A percentile compares a stretch with the other conserved stretches of the same genome.
phyloP scores from a whole-genome alignment of 768 basidiomycete species.

The Pholiota molesta region DNA sequence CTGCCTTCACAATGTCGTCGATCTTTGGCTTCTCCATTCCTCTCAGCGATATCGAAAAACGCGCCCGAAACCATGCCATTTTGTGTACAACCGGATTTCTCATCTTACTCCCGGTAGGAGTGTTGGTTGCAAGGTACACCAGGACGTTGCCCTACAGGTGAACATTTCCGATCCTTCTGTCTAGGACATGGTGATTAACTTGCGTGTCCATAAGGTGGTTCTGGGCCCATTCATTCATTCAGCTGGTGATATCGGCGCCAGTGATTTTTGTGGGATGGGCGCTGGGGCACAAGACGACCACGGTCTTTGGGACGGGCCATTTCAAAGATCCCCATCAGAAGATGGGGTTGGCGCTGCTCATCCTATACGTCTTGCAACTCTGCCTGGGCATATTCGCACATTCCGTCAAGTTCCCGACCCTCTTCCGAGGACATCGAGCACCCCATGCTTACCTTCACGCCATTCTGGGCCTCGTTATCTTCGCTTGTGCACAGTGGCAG shows the following conservation, averaged over 20 bases:
- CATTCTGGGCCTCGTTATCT: conserved; percentile 53
- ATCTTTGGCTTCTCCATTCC: conserved; percentile 8
- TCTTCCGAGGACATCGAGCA: conserved; percentile 43
- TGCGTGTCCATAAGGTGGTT: conserved; percentile 44
- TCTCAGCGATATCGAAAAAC: conserved; percentile 31
- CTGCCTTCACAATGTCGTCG: neutral
- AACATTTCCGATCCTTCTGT: conserved; percentile 17
- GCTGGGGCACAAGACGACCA: conserved; percentile 41
- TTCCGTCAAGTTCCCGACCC: conserved; percentile 45
- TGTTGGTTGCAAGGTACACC: conserved; percentile 54
- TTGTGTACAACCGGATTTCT: conserved; percentile 57
- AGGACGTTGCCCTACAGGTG: conserved; percentile 53
- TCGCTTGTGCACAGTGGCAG: conserved; percentile 57
- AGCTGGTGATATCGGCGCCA: conserved; percentile 52
- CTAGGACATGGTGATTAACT: neutral
- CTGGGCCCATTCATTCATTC: conserved; percentile 50
- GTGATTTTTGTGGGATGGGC: conserved; percentile 55
- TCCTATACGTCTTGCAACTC: conserved; percentile 56
- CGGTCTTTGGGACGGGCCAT: conserved; percentile 30
- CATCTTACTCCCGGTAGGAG: conserved; percentile 60
- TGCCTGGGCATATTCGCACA: conserved; percentile 54
- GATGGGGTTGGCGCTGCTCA: conserved; percentile 53
- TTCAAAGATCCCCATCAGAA: conserved; percentile 52
- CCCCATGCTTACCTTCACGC: conserved; percentile 61
- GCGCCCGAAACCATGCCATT: conserved; percentile 50